phyloP scores from a whole-genome alignment of 1,284 basidiomycete genomes.

The Cryptococcus hybrid region DNA sequence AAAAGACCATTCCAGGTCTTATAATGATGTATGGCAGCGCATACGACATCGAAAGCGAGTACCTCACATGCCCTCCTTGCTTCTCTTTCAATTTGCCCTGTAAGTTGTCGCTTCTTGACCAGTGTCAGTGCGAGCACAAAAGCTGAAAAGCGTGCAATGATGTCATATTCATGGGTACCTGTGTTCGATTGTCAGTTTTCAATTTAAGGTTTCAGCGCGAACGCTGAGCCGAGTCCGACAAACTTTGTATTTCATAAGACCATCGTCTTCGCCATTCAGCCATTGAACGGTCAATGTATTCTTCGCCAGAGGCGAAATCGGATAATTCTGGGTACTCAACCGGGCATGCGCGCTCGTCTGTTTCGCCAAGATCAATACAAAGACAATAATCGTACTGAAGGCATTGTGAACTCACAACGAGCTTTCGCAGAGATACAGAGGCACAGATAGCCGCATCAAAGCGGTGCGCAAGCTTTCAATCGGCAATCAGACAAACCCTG shows the following conservation, averaged over 20 bases:
- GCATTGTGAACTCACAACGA: neutral
- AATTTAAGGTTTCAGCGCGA: neutral
- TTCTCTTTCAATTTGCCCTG: conserved; percentile 3
- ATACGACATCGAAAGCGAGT: conserved; percentile 20
- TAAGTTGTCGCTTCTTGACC: conserved; percentile 4
- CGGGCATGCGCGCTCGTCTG: conserved; percentile 7
- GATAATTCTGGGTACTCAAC: neutral
- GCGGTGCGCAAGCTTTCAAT: conserved; percentile 7
- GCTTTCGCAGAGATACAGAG: conserved; percentile 19
- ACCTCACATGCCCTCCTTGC: conserved; percentile 12
- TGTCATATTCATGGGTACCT: conserved; percentile 21
- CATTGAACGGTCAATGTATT: conserved; percentile 9
- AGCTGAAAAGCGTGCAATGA: conserved; percentile 18
- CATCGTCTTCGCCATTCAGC: conserved; percentile 15
- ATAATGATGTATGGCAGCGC: conserved; percentile 17
- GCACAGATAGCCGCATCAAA: conserved; percentile 18
- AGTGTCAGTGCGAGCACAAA: conserved; percentile 17
- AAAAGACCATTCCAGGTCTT: conserved; percentile 15
- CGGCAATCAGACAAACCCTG: neutral
- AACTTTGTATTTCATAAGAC: conserved; percentile 8
- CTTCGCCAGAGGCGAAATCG: conserved; percentile 4
- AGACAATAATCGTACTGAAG: neutral
- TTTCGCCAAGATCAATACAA: neutral
- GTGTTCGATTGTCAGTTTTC: neutral
- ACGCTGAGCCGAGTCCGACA: neutral